Conservation (phyloP, 441 rosid species). For the Euphorbia neoarborescens region DNA sequence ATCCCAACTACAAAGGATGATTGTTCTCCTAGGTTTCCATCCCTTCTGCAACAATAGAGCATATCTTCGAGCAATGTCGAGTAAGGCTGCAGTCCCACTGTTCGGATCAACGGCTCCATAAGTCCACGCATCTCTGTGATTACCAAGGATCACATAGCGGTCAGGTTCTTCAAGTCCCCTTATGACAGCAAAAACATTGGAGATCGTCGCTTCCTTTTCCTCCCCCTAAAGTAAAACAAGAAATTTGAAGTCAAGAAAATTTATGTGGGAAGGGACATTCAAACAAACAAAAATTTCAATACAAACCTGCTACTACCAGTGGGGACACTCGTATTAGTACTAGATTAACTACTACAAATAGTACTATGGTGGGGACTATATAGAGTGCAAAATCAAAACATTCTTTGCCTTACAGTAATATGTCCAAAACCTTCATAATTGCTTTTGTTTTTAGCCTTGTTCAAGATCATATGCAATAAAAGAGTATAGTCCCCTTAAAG, state of each 20-base stretch:
- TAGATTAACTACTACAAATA: not conserved
- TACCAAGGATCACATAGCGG: slow-evolving; percentile 74
- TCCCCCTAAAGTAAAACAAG: slow-evolving; percentile 44
- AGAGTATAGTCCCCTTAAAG: not conserved
- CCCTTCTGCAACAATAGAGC: slow-evolving; percentile 52
- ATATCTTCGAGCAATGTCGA: slow-evolving; percentile 72
- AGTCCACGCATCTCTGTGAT: slow-evolving; percentile 95
- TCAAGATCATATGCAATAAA: not conserved
- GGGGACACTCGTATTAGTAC: too few species aligned
- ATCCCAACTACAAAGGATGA: slow-evolving; percentile 87
- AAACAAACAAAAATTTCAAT: not conserved
- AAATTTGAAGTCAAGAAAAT: slow-evolving; percentile 3
- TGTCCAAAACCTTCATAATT: not conserved
- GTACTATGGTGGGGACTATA: not conserved
- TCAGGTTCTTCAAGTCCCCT: slow-evolving; percentile 70
- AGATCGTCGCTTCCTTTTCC: slow-evolving; percentile 47
- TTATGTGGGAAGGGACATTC: not conserved
- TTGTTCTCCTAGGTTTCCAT: slow-evolving; percentile 82
- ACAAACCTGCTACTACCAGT: not conserved
- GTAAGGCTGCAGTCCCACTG: slow-evolving; percentile 91
- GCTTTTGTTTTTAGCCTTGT: not conserved
- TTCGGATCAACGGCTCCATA: slow-evolving; percentile 97
- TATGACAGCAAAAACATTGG: slow-evolving; percentile 58
- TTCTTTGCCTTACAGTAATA: not conserved
- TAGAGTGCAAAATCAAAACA: not conserved